Evolutionary conservation across 495 filamentous ascomycete genomes (phyloP).

Genomic region (Neurospora tetrasperma): DNA sequence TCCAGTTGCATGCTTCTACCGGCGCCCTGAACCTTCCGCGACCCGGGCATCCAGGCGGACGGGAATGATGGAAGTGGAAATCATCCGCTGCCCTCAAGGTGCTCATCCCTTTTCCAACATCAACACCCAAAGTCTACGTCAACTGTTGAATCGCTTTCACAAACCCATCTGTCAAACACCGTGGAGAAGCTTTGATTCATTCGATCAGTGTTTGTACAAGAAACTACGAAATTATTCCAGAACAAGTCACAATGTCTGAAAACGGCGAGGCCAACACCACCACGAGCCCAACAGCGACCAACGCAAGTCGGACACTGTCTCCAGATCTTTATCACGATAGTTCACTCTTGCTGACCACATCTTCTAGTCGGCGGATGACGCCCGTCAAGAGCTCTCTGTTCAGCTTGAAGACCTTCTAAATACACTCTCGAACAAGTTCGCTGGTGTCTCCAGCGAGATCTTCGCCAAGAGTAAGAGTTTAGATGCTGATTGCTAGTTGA

Average conservation of each 20-base stretch:
- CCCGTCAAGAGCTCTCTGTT: slow-evolving; percentile 53
- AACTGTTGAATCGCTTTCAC: not conserved
- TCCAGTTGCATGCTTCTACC: not conserved
- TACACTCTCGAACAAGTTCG: slow-evolving; percentile 74
- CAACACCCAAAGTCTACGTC: not conserved
- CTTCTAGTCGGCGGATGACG: slow-evolving; percentile 27
- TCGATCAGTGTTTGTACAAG: not conserved
- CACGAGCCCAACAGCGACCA: slow-evolving; percentile 18
- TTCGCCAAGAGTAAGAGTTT: slow-evolving; percentile 68
- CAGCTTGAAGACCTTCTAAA: slow-evolving; percentile 80
- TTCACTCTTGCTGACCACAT: not conserved
- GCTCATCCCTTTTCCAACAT: not conserved
- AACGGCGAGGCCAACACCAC: slow-evolving; percentile 16
- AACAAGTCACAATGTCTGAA: slow-evolving; percentile 16
- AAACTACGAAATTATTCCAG: not conserved
- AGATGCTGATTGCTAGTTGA: not conserved
- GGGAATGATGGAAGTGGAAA: not conserved
- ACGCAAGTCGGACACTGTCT: slow-evolving; percentile 15
- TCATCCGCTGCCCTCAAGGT: not conserved
- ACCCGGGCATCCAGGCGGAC: not conserved
- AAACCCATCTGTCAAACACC: not conserved
- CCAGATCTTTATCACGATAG: not conserved
- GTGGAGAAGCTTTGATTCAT: not conserved
- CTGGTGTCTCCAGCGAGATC: slow-evolving; percentile 68
- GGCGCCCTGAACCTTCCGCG: not conserved